These are phyloP conservation scores for Saccharomycopsis oosterbeekiorum DNA, from an alignment of 805 yeast genomes.

Conservation along the genomic window DNA sequence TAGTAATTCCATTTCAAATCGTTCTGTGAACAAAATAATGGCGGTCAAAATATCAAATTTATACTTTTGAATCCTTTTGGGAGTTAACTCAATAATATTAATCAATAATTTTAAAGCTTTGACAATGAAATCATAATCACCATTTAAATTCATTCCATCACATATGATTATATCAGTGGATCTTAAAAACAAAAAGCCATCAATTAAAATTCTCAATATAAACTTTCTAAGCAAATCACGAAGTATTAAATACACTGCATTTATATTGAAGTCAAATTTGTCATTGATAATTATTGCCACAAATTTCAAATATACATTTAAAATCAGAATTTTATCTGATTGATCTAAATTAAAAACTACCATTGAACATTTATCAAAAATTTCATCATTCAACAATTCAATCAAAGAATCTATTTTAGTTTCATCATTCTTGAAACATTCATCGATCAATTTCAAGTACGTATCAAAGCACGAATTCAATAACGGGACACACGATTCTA, in stretches of 20 bases:
- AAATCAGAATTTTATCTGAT: background rate
- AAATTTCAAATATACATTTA: background rate
- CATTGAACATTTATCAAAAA: background rate
- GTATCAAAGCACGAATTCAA: background rate
- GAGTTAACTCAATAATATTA: background rate
- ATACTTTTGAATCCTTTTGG: background rate
- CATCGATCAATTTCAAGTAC: background rate
- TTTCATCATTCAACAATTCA: background rate
- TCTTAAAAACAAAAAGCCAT: conserved; percentile 3
- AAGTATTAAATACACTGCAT: background rate
- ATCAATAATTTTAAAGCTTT: background rate
- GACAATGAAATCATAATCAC: background rate
- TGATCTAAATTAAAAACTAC: background rate
- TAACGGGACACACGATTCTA: background rate
- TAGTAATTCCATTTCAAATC: background rate
- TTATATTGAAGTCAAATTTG: background rate
- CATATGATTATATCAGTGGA: background rate
- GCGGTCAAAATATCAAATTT: conserved; percentile 9
- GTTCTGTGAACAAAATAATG: conserved; percentile 1
- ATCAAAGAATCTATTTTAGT: background rate
- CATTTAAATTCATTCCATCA: background rate
- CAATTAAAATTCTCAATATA: conserved; percentile 3
- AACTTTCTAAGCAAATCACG: background rate
- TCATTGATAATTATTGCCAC: background rate
- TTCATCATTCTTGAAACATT: background rate